Evolutionary conservation across 805 yeast species (phyloP), one percentile per base, ranked within the genome.

Genomic region (Saccharomyces kudriavzevii): DNA sequence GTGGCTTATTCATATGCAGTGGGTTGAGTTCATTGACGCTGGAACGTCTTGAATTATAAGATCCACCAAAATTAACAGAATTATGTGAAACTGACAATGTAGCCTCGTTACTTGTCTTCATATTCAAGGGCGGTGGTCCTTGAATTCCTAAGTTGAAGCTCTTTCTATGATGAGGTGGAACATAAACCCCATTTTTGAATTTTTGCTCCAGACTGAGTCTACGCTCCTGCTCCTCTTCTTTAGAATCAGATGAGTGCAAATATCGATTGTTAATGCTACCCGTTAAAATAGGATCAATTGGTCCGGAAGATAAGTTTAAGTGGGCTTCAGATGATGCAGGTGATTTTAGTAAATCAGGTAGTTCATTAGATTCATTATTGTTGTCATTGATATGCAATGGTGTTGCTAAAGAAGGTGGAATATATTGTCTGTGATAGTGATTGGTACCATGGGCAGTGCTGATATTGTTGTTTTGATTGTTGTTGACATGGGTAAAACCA

Each of bases 131-230:
- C 20, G 52, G 43, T 17, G 6, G n/a, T n/a, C n/a, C 11, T 10
- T 35, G 43, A 3, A 24, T 35, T 35, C 43, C 43, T 17, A 55
- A 24, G 56, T 56, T 57, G 49, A 60, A 61, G 58, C 55, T 70
- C 51, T 75, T 69, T 59, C 84, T 71, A 54, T 78, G 82, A 60
- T 79, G 83, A 13, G 84, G 84, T 27, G 82, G 83, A 22, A 79
- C 70, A 57, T 79, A 79, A 28, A 65, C 62, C 10, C 70, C 70
- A 0, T 65, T 55, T 52, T 62, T 66, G 30, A 50, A 55, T 40
- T 59, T 61, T 27, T 49, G 49, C 22, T 54, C 58, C 14, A 56
- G 49, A 50, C 45, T 45, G 27, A 49, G 35, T 48, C 56, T 54
- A n/a, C 52, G 51, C 27, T 40, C 26, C 14, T 35, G 14, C 5